Evolutionary conservation across 2,329 filamentous ascomycete genomes (phyloP).

Genomic region (Trichophyton benhamiae): DNA sequence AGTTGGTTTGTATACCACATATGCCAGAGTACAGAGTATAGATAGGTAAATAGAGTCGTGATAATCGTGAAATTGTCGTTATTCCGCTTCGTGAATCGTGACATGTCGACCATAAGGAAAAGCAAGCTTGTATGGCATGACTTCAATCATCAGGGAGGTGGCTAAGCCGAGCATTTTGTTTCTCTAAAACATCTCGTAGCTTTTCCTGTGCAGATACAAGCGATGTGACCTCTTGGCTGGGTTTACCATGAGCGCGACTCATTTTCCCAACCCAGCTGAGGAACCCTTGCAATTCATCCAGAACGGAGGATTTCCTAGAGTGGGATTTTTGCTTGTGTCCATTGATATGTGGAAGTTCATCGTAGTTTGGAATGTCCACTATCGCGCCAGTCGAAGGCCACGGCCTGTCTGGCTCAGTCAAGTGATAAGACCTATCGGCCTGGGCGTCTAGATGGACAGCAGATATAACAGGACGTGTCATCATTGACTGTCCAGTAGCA

Average conservation of each 20-base stretch:
- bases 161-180: conserved; percentile 10
- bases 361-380: background rate
- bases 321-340: background rate
- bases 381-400: background rate
- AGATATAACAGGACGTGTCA: conserved; percentile 28
- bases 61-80: background rate
- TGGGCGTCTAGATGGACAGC: conserved; percentile 29
- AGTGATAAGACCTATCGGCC: conserved; percentile 18
- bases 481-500: conserved; percentile 14
- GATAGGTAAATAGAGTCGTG: background rate
- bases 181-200: conserved; percentile 27
- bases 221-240: conserved; percentile 4
- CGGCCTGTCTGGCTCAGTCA: background rate
- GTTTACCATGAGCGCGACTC: conserved; percentile 11
- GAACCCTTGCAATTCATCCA: conserved; percentile 24
- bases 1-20: too few species aligned
- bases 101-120: background rate
- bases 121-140: background rate
- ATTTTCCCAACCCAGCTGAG: conserved; percentile 25
- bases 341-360: background rate
- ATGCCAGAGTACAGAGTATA: background rate
- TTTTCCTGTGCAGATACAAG: conserved; percentile 24
- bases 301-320: conserved; percentile 12
- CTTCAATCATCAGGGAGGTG: background rate
- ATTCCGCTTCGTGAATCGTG: background rate